Conservation (phyloP, 805 yeast species). For the Metschnikowia kunwiensis region DNA sequence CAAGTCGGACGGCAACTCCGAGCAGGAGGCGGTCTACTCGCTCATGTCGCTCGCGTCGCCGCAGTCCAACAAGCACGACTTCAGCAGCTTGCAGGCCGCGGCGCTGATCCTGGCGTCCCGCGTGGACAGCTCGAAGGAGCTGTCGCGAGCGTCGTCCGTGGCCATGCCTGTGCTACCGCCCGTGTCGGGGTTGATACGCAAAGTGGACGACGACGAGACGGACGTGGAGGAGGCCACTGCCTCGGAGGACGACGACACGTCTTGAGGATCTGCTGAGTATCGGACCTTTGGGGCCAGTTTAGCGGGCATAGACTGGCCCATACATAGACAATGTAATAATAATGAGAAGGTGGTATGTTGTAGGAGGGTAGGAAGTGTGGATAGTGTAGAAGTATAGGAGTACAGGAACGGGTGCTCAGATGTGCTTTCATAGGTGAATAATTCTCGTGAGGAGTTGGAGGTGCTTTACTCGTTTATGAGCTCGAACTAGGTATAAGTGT, state of each 20-base stretch:
- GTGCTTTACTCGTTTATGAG: too few relatives aligned
- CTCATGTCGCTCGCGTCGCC: constrained; percentile 57
- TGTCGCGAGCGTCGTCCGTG: constrained; percentile 26
- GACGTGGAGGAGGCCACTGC: constrained; percentile 31
- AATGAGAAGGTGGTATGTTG: too few relatives aligned
- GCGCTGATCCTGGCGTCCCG: constrained; percentile 1
- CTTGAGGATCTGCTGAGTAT: not conserved
- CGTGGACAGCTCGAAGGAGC: constrained; percentile 18
- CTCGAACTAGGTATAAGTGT: too few relatives aligned
- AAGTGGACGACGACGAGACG: constrained; percentile 32
- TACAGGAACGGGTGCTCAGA: too few relatives aligned
- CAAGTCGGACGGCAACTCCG: constrained; percentile 29
- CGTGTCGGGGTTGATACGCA: constrained; percentile 24
- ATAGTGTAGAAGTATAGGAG: too few relatives aligned
- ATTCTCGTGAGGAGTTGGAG: too few relatives aligned
- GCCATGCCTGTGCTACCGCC: constrained; percentile 28
- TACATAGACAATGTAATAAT: constrained; percentile 1
- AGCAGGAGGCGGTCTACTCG: constrained; percentile 55
- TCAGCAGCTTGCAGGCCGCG: constrained; percentile 24
- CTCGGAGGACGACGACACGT: constrained; percentile 23
- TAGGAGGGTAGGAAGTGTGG: too few relatives aligned
- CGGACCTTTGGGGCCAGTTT: constrained; percentile 2
- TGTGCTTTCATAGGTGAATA: too few relatives aligned
- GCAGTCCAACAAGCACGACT: constrained; percentile 28
- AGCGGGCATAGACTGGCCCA: constrained; percentile 12